Conservation (phyloP, 306 rosid genomes). For the Lithocarpus polystachyus region DNA sequence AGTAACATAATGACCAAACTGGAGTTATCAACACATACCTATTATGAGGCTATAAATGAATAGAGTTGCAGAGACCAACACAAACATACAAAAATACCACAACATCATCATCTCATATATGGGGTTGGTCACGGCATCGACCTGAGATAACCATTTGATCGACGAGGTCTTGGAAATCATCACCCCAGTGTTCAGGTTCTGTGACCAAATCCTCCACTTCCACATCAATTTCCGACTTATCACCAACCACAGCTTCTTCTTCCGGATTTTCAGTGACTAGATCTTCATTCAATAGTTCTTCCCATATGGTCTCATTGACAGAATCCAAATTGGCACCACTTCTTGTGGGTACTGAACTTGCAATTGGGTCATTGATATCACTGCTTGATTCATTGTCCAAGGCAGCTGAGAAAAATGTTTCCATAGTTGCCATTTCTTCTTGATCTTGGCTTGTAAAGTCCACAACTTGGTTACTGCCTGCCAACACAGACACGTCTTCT, state of each 20-base stretch:
- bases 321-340: conserved; percentile 29
- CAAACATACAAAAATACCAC: neutral
- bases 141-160: conserved; percentile 67
- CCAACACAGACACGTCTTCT: conserved; percentile 19
- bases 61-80: conserved; percentile 32
- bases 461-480: conserved; percentile 19
- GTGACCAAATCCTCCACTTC: conserved; percentile 52
- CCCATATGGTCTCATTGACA: conserved; percentile 46
- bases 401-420: conserved; percentile 39
- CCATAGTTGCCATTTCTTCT: conserved; percentile 39
- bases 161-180: conserved; percentile 61
- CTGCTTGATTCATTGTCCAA: conserved; percentile 50
- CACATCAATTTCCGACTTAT: conserved; percentile 46
- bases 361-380: conserved; percentile 29
- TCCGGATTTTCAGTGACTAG: conserved; percentile 45
- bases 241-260: conserved; percentile 44
- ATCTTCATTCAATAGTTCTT: conserved; percentile 58
- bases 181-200: conserved; percentile 52
- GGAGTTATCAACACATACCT: conserved; percentile 7
- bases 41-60: neutral
- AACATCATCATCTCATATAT: neutral
- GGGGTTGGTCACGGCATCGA: conserved; percentile 26
- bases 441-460: conserved; percentile 28
- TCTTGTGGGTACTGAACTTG: conserved; percentile 21
- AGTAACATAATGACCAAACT: neutral